Evolutionary conservation across 805 yeast species (phyloP).

Genomic region (Hanseniaspora singularis): DNA sequence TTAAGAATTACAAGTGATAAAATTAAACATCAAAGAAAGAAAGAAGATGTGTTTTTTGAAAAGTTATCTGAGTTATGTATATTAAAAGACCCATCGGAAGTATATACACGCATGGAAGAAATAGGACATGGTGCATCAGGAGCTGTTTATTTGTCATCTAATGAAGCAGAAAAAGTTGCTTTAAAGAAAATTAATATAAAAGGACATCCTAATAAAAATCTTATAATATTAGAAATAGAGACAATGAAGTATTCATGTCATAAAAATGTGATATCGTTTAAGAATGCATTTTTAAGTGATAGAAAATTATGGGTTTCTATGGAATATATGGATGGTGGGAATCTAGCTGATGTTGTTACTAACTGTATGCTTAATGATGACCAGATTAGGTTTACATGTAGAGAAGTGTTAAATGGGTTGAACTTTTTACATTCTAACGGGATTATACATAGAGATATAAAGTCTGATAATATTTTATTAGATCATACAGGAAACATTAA

Average conservation of each 20-base stretch:
- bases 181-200: slow-evolving; percentile 93
- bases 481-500: slow-evolving; percentile 80
- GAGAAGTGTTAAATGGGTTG: slow-evolving; percentile 80
- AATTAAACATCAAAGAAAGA: slow-evolving; percentile 71
- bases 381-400: slow-evolving; percentile 88
- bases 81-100: slow-evolving; percentile 61
- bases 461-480: slow-evolving; percentile 81
- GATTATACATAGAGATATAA: slow-evolving; percentile 90
- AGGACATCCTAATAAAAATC: slow-evolving; percentile 89
- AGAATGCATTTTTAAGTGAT: slow-evolving; percentile 66
- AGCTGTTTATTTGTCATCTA: slow-evolving; percentile 79
- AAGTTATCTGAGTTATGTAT: slow-evolving; percentile 49
- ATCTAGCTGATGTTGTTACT: slow-evolving; percentile 87
- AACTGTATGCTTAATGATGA: slow-evolving; percentile 81
- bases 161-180: slow-evolving; percentile 51
- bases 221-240: slow-evolving; percentile 85
- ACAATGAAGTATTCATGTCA: slow-evolving; percentile 92
- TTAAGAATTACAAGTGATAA: slow-evolving; percentile 31
- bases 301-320: slow-evolving; percentile 91
- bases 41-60: slow-evolving; percentile 55
- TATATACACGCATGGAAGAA: slow-evolving; percentile 59
- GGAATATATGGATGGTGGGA: slow-evolving; percentile 99
- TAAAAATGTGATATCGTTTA: slow-evolving; percentile 83
- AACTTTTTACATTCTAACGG: slow-evolving; percentile 82
- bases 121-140: slow-evolving; percentile 99